Conservation (phyloP, 176 grass and related monocot genomes). For the Avena insularis region DNA sequence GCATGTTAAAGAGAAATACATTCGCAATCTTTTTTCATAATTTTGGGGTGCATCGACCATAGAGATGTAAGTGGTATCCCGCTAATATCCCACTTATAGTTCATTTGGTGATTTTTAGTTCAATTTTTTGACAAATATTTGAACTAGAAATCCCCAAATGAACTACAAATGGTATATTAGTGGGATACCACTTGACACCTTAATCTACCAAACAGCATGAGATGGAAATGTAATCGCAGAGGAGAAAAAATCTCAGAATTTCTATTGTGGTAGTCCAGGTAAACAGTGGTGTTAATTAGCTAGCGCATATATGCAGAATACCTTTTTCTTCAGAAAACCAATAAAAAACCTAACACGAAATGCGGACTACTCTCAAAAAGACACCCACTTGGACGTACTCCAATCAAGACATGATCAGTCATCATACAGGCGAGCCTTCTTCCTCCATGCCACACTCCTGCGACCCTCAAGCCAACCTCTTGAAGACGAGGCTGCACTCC, state of each 20-base stretch:
- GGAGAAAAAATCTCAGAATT: background rate
- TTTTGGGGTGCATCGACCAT: background rate
- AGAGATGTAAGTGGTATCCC: no score
- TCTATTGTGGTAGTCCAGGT: background rate
- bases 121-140: no score
- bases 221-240: background rate
- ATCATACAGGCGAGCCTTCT: background rate
- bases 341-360: background rate
- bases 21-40: background rate
- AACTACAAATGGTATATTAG: no score
- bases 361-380: background rate
- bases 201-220: background rate
- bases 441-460: background rate
- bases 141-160: no score
- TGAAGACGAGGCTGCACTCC: constrained; percentile 12
- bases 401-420: background rate
- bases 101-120: no score
- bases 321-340: background rate
- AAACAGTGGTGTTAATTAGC: constrained; percentile 13
- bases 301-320: background rate
- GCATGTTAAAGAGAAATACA: background rate
- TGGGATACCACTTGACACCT: no score
- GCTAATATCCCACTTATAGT: no score
- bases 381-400: background rate
- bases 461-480: background rate